phyloP scores from a whole-genome alignment of 495 filamentous ascomycete genomes.

The Lophium mytilinum region DNA sequence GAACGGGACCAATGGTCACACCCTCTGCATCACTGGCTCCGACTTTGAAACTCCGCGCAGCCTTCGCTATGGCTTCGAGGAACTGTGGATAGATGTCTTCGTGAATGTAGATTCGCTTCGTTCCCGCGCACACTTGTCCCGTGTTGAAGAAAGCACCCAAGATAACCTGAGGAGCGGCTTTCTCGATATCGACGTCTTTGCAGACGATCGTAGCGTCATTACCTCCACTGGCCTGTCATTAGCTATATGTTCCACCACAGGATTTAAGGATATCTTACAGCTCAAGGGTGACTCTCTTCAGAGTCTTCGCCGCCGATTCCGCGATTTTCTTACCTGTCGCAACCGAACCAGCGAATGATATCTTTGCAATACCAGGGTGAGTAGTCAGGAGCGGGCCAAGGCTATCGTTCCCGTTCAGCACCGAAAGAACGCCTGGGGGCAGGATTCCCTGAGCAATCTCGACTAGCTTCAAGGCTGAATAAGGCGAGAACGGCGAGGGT shows the following conservation, averaged over 20 bases:
- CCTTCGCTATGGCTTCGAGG: slow-evolving; percentile 45
- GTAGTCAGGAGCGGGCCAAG: slow-evolving; percentile 51
- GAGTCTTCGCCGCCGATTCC: slow-evolving; percentile 48
- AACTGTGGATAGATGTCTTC: slow-evolving; percentile 58
- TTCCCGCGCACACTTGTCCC: slow-evolving; percentile 54
- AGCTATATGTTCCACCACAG: not conserved
- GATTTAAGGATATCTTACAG: slow-evolving; percentile 23
- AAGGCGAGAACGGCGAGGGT: slow-evolving; percentile 53
- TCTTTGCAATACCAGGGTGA: slow-evolving; percentile 58
- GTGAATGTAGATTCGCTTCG: slow-evolving; percentile 64
- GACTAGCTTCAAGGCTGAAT: slow-evolving; percentile 54
- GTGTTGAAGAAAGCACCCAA: slow-evolving; percentile 52
- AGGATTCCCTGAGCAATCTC: slow-evolving; percentile 54
- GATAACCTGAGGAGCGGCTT: slow-evolving; percentile 48
- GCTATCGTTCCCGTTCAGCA: slow-evolving; percentile 55
- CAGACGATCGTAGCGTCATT: slow-evolving; percentile 62
- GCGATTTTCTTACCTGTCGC: slow-evolving; percentile 57
- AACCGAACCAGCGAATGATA: slow-evolving; percentile 61
- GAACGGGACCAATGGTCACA: slow-evolving; percentile 39
- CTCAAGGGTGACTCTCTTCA: slow-evolving; percentile 56
- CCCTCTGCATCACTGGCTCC: slow-evolving; percentile 27
- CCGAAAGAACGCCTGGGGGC: slow-evolving; percentile 60
- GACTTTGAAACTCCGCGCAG: slow-evolving; percentile 43
- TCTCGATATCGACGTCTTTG: slow-evolving; percentile 56
- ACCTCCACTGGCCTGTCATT: slow-evolving; percentile 42